A percentile compares a stretch with the other conserved stretches of the same genome.
Evolutionary conservation across 305 asterid species (phyloP).

Genomic region (Euphrasia arctica): DNA sequence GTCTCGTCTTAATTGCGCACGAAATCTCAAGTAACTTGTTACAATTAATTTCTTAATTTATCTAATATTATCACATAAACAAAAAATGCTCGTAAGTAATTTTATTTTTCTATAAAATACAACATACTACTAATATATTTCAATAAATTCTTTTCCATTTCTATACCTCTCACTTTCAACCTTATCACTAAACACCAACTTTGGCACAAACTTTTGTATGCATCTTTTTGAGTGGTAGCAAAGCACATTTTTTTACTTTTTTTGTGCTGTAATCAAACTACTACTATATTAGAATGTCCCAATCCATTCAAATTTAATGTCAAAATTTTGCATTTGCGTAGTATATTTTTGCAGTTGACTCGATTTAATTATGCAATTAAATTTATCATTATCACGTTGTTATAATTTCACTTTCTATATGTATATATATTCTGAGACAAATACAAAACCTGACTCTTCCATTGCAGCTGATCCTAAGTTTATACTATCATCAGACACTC

Average conservation of each 20-base stretch:
- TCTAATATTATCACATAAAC: no score
- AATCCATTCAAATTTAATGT: neutral
- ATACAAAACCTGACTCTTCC: no score
- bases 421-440: no score
- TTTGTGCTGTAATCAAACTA: neutral
- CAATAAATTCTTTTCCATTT: no score
- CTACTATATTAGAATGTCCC: neutral
- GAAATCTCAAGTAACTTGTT: no score
- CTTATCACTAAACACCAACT: slow-evolving; percentile 8
- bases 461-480: neutral
- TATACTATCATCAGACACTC: neutral
- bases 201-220: slow-evolving; percentile 10
- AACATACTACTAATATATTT: no score
- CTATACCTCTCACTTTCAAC: slow-evolving; percentile 22
- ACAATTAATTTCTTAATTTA: no score
- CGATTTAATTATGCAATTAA: neutral
- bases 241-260: neutral
- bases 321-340: neutral
- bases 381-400: neutral
- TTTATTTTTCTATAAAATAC: no score
- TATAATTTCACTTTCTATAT: no score
- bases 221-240: slow-evolving; percentile 2
- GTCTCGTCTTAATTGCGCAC: no score
- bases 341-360: neutral
- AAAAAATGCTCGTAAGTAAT: no score